Conservation (phyloP, 1,284 basidiomycete genomes). For the Ceratobasidium sp. region DNA sequence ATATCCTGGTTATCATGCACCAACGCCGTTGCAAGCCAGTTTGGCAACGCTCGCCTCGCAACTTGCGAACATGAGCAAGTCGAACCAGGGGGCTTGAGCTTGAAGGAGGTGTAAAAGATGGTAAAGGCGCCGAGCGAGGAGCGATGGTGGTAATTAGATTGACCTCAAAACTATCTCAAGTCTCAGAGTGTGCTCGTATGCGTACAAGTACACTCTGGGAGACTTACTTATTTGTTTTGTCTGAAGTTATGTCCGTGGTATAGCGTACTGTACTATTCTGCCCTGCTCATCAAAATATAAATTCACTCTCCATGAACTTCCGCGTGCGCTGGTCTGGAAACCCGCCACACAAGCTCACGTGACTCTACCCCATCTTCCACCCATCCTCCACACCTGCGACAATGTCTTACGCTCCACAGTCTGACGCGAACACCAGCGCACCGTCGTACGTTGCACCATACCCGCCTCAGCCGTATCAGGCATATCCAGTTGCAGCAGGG, state of each 20-base stretch:
- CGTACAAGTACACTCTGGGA: background rate
- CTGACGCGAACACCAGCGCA: slow-evolving; percentile 17
- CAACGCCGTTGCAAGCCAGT: slow-evolving; percentile 30
- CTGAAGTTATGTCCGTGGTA: background rate
- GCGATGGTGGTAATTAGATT: background rate
- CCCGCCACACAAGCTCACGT: slow-evolving; percentile 24
- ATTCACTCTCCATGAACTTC: background rate
- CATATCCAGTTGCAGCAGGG: slow-evolving; percentile 7
- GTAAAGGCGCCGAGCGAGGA: background rate
- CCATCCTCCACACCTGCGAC: slow-evolving; percentile 8
- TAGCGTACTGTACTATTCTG: background rate
- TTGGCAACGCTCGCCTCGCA: slow-evolving; percentile 21
- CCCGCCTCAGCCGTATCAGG: slow-evolving; percentile 23
- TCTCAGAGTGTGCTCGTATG: background rate
- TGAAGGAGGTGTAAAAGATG: background rate
- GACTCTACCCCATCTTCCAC: background rate
- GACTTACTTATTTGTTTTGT: background rate
- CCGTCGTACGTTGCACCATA: slow-evolving; percentile 34
- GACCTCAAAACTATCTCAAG: background rate
- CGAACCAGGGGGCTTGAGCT: slow-evolving; percentile 6
- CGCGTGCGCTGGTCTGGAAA: background rate
- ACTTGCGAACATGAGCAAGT: slow-evolving; percentile 30
- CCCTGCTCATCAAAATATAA: background rate
- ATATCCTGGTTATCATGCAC: slow-evolving; percentile 4
- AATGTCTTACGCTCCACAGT: slow-evolving; percentile 34